Evolutionary conservation across 2,329 filamentous ascomycete species (phyloP).

Genomic region (Apiospora sp.): DNA sequence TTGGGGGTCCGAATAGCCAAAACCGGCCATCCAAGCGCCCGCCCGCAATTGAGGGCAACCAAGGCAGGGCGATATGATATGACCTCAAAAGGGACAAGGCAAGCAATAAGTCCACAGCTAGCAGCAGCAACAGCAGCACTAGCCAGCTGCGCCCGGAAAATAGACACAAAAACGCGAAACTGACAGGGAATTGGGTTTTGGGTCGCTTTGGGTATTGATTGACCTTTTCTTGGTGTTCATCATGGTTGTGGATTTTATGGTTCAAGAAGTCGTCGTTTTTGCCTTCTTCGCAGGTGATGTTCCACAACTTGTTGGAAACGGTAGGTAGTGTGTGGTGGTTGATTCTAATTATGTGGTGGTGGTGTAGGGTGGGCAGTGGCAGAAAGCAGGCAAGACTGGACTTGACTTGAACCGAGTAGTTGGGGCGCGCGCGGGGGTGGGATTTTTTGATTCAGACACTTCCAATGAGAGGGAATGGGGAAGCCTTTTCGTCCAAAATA

Average conservation of each 20-base stretch:
- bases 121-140: conserved; percentile 11
- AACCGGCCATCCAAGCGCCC: conserved; percentile 2
- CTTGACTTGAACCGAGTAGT: conserved; percentile 4
- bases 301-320: not conserved
- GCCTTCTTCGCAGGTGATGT: not conserved
- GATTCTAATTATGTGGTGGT: not conserved
- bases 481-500: conserved; percentile 19
- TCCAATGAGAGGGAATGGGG: not conserved
- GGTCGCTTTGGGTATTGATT: not conserved
- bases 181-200: not conserved
- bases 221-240: conserved; percentile 20
- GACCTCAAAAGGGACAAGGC: conserved; percentile 11
- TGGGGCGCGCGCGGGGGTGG: conserved; percentile 15
- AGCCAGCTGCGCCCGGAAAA: not conserved
- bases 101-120: not conserved
- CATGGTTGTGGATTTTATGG: conserved; percentile 1
- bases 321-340: conserved; percentile 4
- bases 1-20: conserved; percentile 17
- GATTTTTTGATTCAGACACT: conserved; percentile 9
- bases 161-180: not conserved
- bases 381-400: not conserved
- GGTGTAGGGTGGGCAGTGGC: conserved; percentile 16
- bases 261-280: not conserved
- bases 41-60: conserved; percentile 18
- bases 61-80: conserved; percentile 10